phyloP scores from a whole-genome alignment of 2,329 filamentous ascomycete species.

The Orbilia brochopaga region DNA sequence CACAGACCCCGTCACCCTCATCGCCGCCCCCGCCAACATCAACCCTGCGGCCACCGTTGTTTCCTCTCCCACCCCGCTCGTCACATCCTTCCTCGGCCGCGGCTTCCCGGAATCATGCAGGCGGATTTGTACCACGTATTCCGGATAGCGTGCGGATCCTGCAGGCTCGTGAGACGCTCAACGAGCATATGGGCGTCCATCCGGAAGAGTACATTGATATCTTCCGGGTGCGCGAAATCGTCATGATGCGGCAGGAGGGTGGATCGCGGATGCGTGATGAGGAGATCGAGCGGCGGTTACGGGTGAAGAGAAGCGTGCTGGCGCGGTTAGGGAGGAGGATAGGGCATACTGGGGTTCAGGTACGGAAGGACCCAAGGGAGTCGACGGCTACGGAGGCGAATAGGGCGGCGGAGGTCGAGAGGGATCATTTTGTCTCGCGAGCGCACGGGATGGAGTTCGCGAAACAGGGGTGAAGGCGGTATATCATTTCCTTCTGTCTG shows the following conservation, averaged over 20 bases:
- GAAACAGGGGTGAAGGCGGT: too few relatives aligned
- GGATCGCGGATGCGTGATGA: conserved; percentile 31
- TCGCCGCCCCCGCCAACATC: conserved; percentile 2
- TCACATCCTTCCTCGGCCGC: neutral
- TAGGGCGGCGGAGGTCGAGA: conserved; percentile 20
- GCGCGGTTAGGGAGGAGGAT: conserved; percentile 24
- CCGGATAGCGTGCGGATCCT: conserved; percentile 36
- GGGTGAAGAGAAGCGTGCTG: conserved; percentile 39
- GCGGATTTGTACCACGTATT: neutral
- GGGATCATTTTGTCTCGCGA: conserved; percentile 2
- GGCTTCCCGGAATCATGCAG: neutral
- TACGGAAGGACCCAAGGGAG: conserved; percentile 25
- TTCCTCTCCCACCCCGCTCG: neutral
- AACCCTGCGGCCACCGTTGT: neutral
- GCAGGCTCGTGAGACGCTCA: conserved; percentile 27
- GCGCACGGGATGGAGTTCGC: neutral
- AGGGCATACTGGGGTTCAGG: conserved; percentile 38
- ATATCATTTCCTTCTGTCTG: too few relatives aligned
- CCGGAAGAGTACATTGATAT: conserved; percentile 45
- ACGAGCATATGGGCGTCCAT: conserved; percentile 3
- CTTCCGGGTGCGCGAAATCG: conserved; percentile 46
- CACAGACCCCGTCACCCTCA: neutral
- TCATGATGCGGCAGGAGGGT: conserved; percentile 36
- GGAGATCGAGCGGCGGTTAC: conserved; percentile 43
- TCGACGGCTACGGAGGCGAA: conserved; percentile 7